A percentile compares a stretch with the other conserved stretches of the same genome.
These are phyloP conservation scores for Trametes sanguinea DNA, from an alignment of 768 basidiomycete genomes.

Conservation along the genomic window DNA sequence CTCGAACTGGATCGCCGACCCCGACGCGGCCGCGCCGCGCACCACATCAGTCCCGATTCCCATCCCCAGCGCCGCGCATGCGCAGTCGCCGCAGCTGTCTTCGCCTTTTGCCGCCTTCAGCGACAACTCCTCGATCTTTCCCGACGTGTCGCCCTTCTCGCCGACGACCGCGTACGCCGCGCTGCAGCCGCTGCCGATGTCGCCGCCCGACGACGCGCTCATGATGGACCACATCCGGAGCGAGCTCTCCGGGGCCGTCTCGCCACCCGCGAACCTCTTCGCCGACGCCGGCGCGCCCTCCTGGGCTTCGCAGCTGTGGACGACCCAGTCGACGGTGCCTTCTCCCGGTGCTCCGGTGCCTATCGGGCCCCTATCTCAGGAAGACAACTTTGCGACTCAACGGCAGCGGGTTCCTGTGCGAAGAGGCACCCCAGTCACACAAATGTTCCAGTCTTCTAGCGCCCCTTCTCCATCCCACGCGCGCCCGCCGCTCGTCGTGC, in stretches of 20 bases:
- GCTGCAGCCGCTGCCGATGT: constrained; percentile 59
- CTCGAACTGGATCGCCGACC: constrained; percentile 66
- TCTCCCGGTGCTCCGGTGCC: constrained; percentile 40
- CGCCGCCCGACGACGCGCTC: constrained; percentile 42
- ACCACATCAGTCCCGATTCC: constrained; percentile 62
- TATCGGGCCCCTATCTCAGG: constrained; percentile 30
- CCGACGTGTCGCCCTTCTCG: constrained; percentile 55
- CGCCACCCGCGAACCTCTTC: constrained; percentile 61
- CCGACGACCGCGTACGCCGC: constrained; percentile 58
- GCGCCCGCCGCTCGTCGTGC: constrained; percentile 40
- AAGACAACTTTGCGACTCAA: constrained; percentile 45
- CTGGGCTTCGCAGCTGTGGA: constrained; percentile 73
- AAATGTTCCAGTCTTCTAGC: constrained; percentile 70
- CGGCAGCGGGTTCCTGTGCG: constrained; percentile 41
- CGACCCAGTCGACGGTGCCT: constrained; percentile 44
- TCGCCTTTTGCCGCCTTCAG: constrained; percentile 53
- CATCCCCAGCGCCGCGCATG: constrained; percentile 42
- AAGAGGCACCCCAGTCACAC: constrained; percentile 45
- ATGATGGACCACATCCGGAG: constrained; percentile 28
- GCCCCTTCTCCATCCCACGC: constrained; percentile 61
- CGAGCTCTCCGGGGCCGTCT: constrained; percentile 44
- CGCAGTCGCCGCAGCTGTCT: constrained; percentile 32
- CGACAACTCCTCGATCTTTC: constrained; percentile 45
- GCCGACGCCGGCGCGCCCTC: constrained; percentile 45
- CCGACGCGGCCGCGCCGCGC: constrained; percentile 40